phyloP scores from a whole-genome alignment of 805 yeast genomes.

The Brettanomyces bruxellensis region DNA sequence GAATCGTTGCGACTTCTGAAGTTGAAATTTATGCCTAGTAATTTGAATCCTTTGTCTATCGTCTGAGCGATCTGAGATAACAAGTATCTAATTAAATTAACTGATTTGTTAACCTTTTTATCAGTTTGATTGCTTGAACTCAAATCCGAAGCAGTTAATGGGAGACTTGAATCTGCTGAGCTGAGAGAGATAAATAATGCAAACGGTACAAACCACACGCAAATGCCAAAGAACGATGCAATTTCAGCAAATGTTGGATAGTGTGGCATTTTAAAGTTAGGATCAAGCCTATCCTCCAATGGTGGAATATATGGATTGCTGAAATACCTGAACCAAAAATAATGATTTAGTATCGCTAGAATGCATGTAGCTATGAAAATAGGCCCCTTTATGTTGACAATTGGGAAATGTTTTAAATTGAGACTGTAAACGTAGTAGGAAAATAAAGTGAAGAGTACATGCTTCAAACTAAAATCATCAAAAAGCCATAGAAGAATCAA shows the following conservation, averaged over 20 bases:
- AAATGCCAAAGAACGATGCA: conserved; percentile 89
- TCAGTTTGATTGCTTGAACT: conserved; percentile 20
- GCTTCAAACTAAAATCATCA: conserved; percentile 72
- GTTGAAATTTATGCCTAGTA: conserved; percentile 52
- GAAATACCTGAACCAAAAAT: conserved; percentile 83
- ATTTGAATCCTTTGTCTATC: conserved; percentile 35
- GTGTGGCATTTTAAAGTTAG: conserved; percentile 52
- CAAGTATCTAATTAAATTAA: conserved; percentile 61
- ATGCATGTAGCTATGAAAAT: conserved; percentile 62
- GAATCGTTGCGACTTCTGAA: conserved; percentile 7
- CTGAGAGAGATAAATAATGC: conserved; percentile 84
- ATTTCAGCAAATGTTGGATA: conserved; percentile 82
- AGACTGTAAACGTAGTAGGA: conserved; percentile 69
- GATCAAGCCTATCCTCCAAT: conserved; percentile 45
- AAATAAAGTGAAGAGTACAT: conserved; percentile 56
- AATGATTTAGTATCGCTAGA: conserved; percentile 72
- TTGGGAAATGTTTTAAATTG: conserved; percentile 77
- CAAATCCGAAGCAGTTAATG: conserved; percentile 29
- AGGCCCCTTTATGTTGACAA: conserved; percentile 65
- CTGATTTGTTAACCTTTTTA: conserved; percentile 31
- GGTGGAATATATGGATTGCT: conserved; percentile 67
- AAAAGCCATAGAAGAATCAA: conserved; percentile 52
- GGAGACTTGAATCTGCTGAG: conserved; percentile 85
- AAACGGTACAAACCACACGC: conserved; percentile 92
- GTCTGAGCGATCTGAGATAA: conserved; percentile 44